Base-by-base conservation (phyloP, 345 rosid species). In the Zanthoxylum bungeanum region DNA sequence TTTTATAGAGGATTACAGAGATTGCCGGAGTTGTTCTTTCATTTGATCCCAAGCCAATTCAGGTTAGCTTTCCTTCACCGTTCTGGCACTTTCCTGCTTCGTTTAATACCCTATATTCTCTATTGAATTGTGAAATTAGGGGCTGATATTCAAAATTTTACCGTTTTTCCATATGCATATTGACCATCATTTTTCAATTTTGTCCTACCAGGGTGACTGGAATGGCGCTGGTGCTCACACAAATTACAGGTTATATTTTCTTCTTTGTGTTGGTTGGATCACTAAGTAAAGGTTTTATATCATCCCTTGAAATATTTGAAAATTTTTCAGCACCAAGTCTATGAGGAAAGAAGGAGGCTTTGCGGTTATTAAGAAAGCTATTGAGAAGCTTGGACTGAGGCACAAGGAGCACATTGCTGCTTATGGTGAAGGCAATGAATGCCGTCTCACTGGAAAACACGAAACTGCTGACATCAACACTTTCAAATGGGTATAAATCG, bases 211-310 rank as follows among this genome's bases (percentile, higher is more conserved):
- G 60, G 98, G 97, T 31, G 97, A 94, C 34, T 94, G 97, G 98
- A 92, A 92, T 24, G 98, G 97, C 19, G 97, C 98, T 37, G 98
- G 98, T 28, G 97, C 98, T 17, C 98, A 94, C 75, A 85, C 95
- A 36, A 94, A 94, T 67, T 94, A 84, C 87, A 93, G 98, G 98
- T 91, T 75, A 49, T 31, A 64, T n/a, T 3, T 36, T 4, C 2
- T 31, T 51, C 2, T 28, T 3, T 42, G 8, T 56, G 9, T 19
- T 52, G 46, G 27, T 52, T 37, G 9, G 14, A 37, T 53, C 16
- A 37, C 24, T 53, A 0, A 2, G 4, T 53, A 14, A 53, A 7
- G 16, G 33, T 52, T 36, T 4, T 24, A 1, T 33, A 4, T 9
- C 46, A 12, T 46, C 17, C 0, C 4, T 3, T 5, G 5, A 8